Evolutionary conservation across 169 alveolate species (phyloP).

Genomic region (Cryptosporidium sp.): DNA sequence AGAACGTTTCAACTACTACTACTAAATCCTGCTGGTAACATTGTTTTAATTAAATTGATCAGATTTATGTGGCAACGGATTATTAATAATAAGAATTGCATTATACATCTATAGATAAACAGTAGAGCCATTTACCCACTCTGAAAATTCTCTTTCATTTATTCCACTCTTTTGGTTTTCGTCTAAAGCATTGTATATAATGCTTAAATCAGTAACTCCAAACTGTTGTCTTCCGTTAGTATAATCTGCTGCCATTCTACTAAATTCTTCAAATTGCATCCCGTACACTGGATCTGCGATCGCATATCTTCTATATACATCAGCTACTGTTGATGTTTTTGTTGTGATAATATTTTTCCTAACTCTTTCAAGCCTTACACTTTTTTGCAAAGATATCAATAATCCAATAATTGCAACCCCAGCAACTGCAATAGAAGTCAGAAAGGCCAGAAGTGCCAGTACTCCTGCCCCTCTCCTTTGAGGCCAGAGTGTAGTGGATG

Average conservation of each 20-base stretch:
- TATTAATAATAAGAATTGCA: background rate
- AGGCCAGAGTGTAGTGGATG: conserved; percentile 81
- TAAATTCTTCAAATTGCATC: conserved; percentile 92
- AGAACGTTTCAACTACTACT: background rate
- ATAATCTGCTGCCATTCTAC: conserved; percentile 90
- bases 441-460: conserved; percentile 80
- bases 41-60: no score
- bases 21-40: background rate
- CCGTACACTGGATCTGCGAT: conserved; percentile 91
- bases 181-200: conserved; percentile 89
- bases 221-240: conserved; percentile 89
- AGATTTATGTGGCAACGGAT: background rate
- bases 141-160: conserved; percentile 90
- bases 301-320: conserved; percentile 89
- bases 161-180: conserved; percentile 91
- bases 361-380: conserved; percentile 89
- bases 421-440: conserved; percentile 81
- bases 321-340: conserved; percentile 88
- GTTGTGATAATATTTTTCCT: conserved; percentile 80
- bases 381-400: conserved; percentile 87
- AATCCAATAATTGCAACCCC: conserved; percentile 88
- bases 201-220: conserved; percentile 88
- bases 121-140: conserved; percentile 89
- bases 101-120: conserved; percentile 16
- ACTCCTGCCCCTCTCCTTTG: conserved; percentile 76